These are phyloP conservation scores for Candida parachauliodes DNA, from an alignment of 805 yeast species.

Conservation along the genomic window DNA sequence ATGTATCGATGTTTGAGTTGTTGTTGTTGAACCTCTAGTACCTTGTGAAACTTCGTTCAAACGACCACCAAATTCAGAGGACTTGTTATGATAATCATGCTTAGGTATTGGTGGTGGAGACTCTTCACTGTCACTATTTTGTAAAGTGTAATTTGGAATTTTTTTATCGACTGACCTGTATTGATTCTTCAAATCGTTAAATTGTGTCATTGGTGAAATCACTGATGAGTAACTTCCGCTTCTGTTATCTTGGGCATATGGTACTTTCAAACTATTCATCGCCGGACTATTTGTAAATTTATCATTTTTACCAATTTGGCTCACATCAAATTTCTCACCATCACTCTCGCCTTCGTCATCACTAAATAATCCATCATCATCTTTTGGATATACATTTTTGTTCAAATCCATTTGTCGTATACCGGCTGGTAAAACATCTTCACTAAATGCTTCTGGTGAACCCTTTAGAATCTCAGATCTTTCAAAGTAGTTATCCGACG, in stretches of 20 bases:
- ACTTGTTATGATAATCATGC: slow-evolving; percentile 10
- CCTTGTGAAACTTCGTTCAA: slow-evolving; percentile 17
- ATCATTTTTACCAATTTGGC: slow-evolving; percentile 16
- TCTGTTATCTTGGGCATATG: slow-evolving; percentile 21
- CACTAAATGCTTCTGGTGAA: slow-evolving; percentile 30
- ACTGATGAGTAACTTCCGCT: slow-evolving; percentile 36
- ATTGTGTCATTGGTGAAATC: slow-evolving; percentile 42
- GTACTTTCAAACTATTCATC: slow-evolving; percentile 20
- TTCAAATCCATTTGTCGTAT: slow-evolving; percentile 26
- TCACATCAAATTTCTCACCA: slow-evolving; percentile 18
- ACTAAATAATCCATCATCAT: slow-evolving; percentile 35
- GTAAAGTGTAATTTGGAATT: slow-evolving; percentile 3
- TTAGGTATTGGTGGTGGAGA: slow-evolving; percentile 23
- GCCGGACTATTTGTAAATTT: slow-evolving; percentile 2
- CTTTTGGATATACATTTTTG: slow-evolving; percentile 31
- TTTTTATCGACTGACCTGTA: slow-evolving; percentile 20
- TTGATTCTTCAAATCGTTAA: slow-evolving; percentile 38
- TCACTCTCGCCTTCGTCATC: slow-evolving; percentile 25
- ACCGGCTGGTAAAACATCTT: slow-evolving; percentile 30
- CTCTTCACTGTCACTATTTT: slow-evolving; percentile 6
- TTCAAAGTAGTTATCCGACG: slow-evolving; percentile 38
- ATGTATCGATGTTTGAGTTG: slow-evolving; percentile 18
- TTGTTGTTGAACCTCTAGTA: slow-evolving; percentile 8
- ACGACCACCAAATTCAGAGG: slow-evolving; percentile 9
- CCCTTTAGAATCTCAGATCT: slow-evolving; percentile 37